These are phyloP conservation scores for Alternaria brassicae DNA, from an alignment of 2,329 filamentous ascomycete genomes.

Conservation along the genomic window DNA sequence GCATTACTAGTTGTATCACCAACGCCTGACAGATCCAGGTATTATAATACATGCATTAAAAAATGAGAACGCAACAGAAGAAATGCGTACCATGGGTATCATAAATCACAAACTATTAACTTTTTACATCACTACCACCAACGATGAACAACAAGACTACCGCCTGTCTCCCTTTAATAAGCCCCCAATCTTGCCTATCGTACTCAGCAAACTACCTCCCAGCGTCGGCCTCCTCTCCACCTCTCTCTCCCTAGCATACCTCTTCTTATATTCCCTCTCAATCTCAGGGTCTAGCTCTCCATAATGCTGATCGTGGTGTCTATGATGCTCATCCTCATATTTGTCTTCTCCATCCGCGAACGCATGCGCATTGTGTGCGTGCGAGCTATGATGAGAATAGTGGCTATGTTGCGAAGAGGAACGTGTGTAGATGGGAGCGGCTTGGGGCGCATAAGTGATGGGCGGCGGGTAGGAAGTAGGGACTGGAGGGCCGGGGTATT, in stretches of 20 bases:
- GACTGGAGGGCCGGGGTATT: neutral
- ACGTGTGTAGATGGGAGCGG: constrained; percentile 9
- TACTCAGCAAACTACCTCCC: constrained; percentile 34
- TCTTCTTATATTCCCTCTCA: constrained; percentile 21
- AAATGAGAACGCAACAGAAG: neutral
- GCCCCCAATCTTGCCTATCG: constrained; percentile 22
- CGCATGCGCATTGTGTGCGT: constrained; percentile 15
- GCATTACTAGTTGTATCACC: too few relatives aligned
- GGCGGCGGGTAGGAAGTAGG: constrained; percentile 8
- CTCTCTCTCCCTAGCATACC: constrained; percentile 25
- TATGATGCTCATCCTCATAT: neutral
- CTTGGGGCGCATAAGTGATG: constrained; percentile 2
- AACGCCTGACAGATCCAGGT: too few relatives aligned
- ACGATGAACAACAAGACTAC: neutral
- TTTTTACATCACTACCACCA: neutral
- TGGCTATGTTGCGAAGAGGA: constrained; percentile 12
- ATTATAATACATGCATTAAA: neutral
- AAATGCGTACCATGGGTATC: neutral
- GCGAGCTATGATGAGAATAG: neutral
- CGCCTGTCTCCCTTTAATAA: constrained; percentile 16
- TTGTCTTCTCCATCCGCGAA: constrained; percentile 15
- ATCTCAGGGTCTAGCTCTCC: constrained; percentile 24
- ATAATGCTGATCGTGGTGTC: constrained; percentile 4
- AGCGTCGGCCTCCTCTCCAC: constrained; percentile 38
- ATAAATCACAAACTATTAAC: neutral